These are phyloP conservation scores for Saccharomycopsis guyanensis DNA, from an alignment of 805 yeast genomes.

Conservation along the genomic window DNA sequence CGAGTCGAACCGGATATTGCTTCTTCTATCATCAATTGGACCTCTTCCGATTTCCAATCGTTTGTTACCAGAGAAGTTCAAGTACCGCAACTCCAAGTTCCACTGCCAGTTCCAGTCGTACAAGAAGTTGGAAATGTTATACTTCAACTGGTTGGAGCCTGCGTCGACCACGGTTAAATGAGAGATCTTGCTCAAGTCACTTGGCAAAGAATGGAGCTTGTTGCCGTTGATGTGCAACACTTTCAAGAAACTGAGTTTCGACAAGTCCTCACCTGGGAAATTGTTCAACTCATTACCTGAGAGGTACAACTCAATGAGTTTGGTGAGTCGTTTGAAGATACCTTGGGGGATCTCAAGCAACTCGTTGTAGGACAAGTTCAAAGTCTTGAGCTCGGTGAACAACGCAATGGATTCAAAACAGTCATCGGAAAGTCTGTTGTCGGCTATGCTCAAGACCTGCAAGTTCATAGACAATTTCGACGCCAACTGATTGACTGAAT, in stretches of 20 bases:
- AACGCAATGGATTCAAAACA: constrained; percentile 60
- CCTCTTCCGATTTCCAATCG: constrained; percentile 61
- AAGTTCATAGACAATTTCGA: constrained; percentile 40
- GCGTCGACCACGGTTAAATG: constrained; percentile 72
- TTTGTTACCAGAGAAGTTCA: constrained; percentile 89
- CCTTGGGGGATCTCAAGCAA: constrained; percentile 75
- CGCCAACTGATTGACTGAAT: constrained; percentile 26
- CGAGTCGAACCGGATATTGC: constrained; percentile 34
- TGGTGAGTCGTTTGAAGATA: constrained; percentile 47
- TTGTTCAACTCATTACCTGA: constrained; percentile 79
- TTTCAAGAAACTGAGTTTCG: constrained; percentile 49
- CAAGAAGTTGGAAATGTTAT: constrained; percentile 89
- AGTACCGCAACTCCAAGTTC: constrained; percentile 64
- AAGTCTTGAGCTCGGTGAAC: constrained; percentile 46
- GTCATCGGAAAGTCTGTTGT: constrained; percentile 75
- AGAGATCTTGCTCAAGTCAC: constrained; percentile 68
- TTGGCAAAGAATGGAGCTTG: constrained; percentile 77
- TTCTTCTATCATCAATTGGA: constrained; percentile 27
- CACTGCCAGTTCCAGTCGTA: constrained; percentile 98
- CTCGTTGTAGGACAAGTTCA: constrained; percentile 81
- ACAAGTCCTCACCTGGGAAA: constrained; percentile 78
- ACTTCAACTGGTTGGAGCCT: constrained; percentile 83
- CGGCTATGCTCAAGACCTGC: constrained; percentile 58
- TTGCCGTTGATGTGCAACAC: constrained; percentile 73
- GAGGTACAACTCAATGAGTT: constrained; percentile 57